These are phyloP conservation scores for Penicillium sp. DNA, from an alignment of 2,329 filamentous ascomycete species.

Conservation along the genomic window DNA sequence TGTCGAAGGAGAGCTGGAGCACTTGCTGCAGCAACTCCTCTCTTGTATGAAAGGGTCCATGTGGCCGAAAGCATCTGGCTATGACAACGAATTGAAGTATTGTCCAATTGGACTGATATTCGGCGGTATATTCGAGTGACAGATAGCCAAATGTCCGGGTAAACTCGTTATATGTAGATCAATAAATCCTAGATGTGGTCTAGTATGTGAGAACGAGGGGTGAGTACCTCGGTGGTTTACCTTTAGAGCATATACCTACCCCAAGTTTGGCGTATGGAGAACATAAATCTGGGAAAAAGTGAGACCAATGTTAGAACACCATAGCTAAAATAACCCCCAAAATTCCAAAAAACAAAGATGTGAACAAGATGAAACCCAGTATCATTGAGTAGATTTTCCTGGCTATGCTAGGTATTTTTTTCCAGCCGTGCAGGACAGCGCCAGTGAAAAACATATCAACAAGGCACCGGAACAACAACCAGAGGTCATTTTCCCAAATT, in stretches of 20 bases:
- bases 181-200: not conserved
- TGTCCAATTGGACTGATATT: not conserved
- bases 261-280: not conserved
- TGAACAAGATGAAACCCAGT: conserved; percentile 32
- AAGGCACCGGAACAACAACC: conserved; percentile 26
- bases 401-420: conserved; percentile 32
- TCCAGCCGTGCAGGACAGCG: conserved; percentile 28
- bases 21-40: not conserved
- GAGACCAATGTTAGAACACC: conserved; percentile 2
- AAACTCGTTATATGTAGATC: not conserved
- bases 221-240: not conserved
- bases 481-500: conserved; percentile 18
- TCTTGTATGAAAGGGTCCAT: not conserved
- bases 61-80: not conserved
- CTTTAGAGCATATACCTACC: not conserved
- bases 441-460: conserved; percentile 29
- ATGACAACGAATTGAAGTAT: not conserved
- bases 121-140: not conserved
- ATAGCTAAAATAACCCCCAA: not conserved
- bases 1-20: not conserved
- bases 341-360: conserved; percentile 1
- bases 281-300: not conserved
- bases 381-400: conserved; percentile 38
- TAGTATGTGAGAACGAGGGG: not conserved
- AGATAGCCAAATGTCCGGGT: not conserved